Percentiles rank a stretch among this genome's conserved stretches.
These are phyloP conservation scores for Pichia cabralensis DNA, from an alignment of 805 yeast species.

Conservation along the genomic window DNA sequence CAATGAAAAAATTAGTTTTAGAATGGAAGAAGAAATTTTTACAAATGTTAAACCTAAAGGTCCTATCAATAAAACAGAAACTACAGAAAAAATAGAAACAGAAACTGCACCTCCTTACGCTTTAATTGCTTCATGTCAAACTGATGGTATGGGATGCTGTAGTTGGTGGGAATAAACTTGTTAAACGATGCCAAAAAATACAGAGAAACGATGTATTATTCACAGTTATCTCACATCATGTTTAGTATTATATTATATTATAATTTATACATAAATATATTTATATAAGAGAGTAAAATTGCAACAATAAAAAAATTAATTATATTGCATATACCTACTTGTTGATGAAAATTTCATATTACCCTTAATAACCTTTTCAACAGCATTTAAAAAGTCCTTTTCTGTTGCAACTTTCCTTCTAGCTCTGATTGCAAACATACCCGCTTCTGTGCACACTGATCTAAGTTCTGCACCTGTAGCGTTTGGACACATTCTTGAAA, in stretches of 20 bases:
- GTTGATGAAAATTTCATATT: conserved; percentile 96
- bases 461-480: conserved; percentile 98
- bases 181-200: too few species aligned
- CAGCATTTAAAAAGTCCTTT: conserved; percentile 95
- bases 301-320: too few species aligned
- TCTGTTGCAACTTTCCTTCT: conserved; percentile 97
- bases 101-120: conserved; percentile 70
- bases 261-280: too few species aligned
- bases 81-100: conserved; percentile 26
- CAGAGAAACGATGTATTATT: too few species aligned
- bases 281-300: too few species aligned
- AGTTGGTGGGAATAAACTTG: conserved; percentile 91
- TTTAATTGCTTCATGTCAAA: conserved; percentile 80
- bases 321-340: conserved; percentile 97
- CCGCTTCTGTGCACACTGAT: conserved; percentile 98
- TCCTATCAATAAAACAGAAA: conserved; percentile 29
- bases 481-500: conserved; percentile 94
- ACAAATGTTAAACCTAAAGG: conserved; percentile 73
- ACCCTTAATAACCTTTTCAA: conserved; percentile 97
- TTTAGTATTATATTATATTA: too few species aligned
- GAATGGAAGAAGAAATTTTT: conserved; percentile 84
- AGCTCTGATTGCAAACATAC: conserved; percentile 98
- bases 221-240: too few species aligned
- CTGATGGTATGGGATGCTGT: conserved; percentile 93
- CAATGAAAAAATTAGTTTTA: conserved; percentile 83